Evolutionary conservation across 2,329 filamentous ascomycete genomes (phyloP).

Genomic region (Lasiodiplodia sp.): DNA sequence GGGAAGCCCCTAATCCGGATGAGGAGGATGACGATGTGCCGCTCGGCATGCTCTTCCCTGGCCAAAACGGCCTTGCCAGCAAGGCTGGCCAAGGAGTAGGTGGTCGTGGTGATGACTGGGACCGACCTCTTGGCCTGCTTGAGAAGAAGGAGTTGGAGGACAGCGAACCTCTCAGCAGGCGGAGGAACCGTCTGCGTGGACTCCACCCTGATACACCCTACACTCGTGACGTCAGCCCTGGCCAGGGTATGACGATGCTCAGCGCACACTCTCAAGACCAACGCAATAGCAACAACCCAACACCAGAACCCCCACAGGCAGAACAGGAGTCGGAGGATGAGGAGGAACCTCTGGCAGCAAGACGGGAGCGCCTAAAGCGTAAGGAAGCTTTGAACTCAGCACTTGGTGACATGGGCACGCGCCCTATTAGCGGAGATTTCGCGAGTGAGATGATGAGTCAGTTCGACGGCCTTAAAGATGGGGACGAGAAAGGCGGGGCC

Average conservation of each 20-base stretch:
- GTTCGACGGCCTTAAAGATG: slow-evolving; percentile 40
- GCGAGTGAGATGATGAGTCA: slow-evolving; percentile 70
- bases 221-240: slow-evolving; percentile 34
- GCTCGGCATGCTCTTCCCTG: slow-evolving; percentile 78
- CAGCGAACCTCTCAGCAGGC: slow-evolving; percentile 83
- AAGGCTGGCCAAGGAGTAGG: slow-evolving; percentile 45
- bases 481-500: slow-evolving; percentile 40
- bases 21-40: slow-evolving; percentile 79
- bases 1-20: slow-evolving; percentile 72
- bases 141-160: slow-evolving; percentile 87
- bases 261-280: background rate
- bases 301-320: slow-evolving; percentile 33
- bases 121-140: slow-evolving; percentile 75
- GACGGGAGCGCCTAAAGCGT: slow-evolving; percentile 69
- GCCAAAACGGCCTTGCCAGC: slow-evolving; percentile 61
- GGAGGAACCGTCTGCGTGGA: slow-evolving; percentile 77
- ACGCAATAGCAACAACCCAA: background rate
- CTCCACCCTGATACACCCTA: slow-evolving; percentile 51
- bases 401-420: slow-evolving; percentile 50
- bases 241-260: slow-evolving; percentile 33
- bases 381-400: slow-evolving; percentile 58
- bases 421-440: slow-evolving; percentile 70
- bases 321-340: slow-evolving; percentile 50
- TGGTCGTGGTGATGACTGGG: slow-evolving; percentile 56
- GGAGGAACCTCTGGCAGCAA: slow-evolving; percentile 71